Evolutionary conservation across 2,329 filamentous ascomycete genomes (phyloP), one percentile per base, ranked within the genome.

Genomic region (Penicillium sp.): DNA sequence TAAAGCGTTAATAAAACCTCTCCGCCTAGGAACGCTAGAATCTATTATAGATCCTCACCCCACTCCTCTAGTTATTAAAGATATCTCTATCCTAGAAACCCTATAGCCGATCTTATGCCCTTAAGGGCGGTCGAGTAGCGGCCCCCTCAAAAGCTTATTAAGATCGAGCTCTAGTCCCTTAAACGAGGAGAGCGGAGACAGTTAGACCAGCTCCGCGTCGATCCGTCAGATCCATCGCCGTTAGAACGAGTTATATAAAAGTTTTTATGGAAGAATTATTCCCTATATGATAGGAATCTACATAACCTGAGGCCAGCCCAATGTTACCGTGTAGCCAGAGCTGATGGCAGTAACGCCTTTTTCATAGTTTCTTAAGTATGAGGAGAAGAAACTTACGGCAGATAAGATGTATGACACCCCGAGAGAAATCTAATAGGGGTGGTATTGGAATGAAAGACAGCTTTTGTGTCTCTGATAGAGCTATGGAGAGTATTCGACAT

Each of bases 241-340:
- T 26, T 60, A 30, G 55, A 58, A 39, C 26, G 40, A 52, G 23
- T 56, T n/a, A 43, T 44, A 6, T n/a, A 47, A 27, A 60, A 60
- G 35, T 60, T 58, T 55, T 49, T 42, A 44, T 48, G 30, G 56
- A 60, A 60, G 18, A 34, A 52, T 16, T 56, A 58, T 49, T 58
- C 50, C 23, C 47, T 60, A 16, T 60, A 60, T 32, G 32, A 58
- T 53, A n/a, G 14, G 27, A 39, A 60, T 42, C 18, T 56, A 23
- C 30, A 56, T 23, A 54, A 36, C 29, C n/a, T 57, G 11, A 54
- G 51, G 16, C 57, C 41, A 18, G 34, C 39, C 39, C 38, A 57
- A 50, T 59, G 36, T 42, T 59, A 48, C 43, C 40, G 36, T 13
- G 29, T 38, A 51, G 52, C 50, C 9, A 58, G 44, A 23, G 26